Conservation (phyloP, 371 early-diverging fungal species). For the Haplosporangium sp. region DNA sequence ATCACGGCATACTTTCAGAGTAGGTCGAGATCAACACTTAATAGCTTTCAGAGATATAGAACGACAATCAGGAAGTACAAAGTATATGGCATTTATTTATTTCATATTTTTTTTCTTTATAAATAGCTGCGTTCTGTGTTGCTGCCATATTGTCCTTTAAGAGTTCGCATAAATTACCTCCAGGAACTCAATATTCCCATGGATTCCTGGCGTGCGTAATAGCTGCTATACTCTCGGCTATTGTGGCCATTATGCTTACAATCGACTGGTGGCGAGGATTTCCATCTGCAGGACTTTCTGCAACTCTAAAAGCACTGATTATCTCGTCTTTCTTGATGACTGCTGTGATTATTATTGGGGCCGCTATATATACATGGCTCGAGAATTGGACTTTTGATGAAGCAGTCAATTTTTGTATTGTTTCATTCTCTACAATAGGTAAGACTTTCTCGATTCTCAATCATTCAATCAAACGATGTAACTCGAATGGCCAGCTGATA, state of each 20-base stretch:
- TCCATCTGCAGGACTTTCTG: slow-evolving; percentile 49
- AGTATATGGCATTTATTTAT: too few species aligned
- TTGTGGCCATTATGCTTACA: slow-evolving; percentile 48
- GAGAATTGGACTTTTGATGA: slow-evolving; percentile 50
- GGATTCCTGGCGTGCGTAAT: slow-evolving; percentile 53
- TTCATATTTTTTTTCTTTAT: background rate
- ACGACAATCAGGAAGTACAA: too few species aligned
- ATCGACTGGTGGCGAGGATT: slow-evolving; percentile 53
- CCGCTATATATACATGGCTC: slow-evolving; percentile 31
- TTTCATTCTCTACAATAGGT: slow-evolving; percentile 54
- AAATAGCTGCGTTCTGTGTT: slow-evolving; percentile 30
- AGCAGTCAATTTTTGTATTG: slow-evolving; percentile 52
- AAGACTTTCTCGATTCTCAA: background rate
- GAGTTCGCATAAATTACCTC: slow-evolving; percentile 23
- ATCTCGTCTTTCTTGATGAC: slow-evolving; percentile 54
- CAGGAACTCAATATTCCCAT: slow-evolving; percentile 41
- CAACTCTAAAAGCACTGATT: slow-evolving; percentile 46
- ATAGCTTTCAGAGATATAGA: too few species aligned
- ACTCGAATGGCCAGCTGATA: background rate
- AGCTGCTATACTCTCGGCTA: slow-evolving; percentile 30
- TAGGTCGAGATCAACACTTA: background rate
- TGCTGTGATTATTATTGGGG: slow-evolving; percentile 41
- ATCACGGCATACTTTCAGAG: slow-evolving; percentile 44
- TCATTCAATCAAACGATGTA: background rate
- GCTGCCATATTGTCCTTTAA: slow-evolving; percentile 45